Base-by-base conservation (phyloP, 768 basidiomycete species). In the Russula brevipes region DNA sequence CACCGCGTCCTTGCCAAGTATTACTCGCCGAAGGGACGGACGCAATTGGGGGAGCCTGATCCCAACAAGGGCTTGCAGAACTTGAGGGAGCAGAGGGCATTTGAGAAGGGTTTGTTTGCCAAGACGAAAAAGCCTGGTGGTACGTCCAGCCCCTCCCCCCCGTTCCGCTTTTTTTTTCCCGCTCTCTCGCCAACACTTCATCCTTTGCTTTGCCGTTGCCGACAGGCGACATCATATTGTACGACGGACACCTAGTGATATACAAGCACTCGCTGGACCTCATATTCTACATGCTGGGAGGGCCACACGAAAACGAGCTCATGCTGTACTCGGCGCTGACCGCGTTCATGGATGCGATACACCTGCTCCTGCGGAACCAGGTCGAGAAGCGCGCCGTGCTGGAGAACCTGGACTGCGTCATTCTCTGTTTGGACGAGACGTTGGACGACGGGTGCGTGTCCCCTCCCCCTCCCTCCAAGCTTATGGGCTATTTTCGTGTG, bases 191-290 rank as follows among this genome's bases (percentile, higher is more conserved):
- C 2, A 6, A 2, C 6, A 46, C 38, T 16, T 38, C 14, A 38
- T 5, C 2, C 12, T 35, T 16, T 16, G 11, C 4, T 45, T 6
- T 24, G n/a, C 14, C 41, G 9, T 14, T 42, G 8, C 41, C 41
- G 8, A 33, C 72, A 93, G 96, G 93, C 71, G 97, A 98, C 68
- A 94, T 98, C 71, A 92, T 95, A 71, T 82, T 91, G 44, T 97
- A 86, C 79, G 94, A 88, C 75, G 86, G 83, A 17, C 91, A 92
- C 71, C 82, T 98, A n/a, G 89, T 89, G 47, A 84, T 98, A 33
- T 96, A 96, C 79, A 90, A 89, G 67, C 90, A 97, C 71, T 93
- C 95, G 17, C 85, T 96, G 54, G 97, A 99, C 79, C 85, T 99
- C 70, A 89, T 94, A 59, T 85, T 98, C 74, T 97, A 97, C 80